phyloP scores from a whole-genome alignment of 768 basidiomycete genomes.

The Boletus barrowsii region DNA sequence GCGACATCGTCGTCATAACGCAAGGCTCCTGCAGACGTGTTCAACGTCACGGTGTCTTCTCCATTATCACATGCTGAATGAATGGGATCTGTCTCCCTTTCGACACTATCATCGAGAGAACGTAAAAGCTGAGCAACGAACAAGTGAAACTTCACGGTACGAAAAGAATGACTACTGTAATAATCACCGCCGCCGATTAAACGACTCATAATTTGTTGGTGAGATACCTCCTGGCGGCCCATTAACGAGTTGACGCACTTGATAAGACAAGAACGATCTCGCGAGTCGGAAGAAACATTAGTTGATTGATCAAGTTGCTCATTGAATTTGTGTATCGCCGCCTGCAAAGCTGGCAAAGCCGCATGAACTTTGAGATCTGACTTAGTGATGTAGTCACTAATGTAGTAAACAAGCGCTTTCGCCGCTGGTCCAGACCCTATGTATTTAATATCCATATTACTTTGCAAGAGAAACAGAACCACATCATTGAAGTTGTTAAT shows the following conservation, averaged over 20 bases:
- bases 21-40: no score
- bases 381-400: background rate
- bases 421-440: background rate
- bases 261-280: background rate
- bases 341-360: background rate
- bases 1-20: no score
- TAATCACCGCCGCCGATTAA: constrained; percentile 21
- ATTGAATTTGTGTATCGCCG: background rate
- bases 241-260: constrained; percentile 20
- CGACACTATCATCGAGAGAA: no score
- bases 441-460: background rate
- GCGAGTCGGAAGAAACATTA: background rate
- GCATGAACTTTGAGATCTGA: background rate
- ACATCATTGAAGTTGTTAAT: background rate
- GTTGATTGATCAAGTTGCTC: background rate
- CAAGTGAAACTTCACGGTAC: background rate
- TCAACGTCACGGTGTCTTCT: no score
- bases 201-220: constrained; percentile 30
- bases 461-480: background rate
- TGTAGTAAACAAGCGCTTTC: background rate
- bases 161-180: constrained; percentile 12
- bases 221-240: constrained; percentile 25
- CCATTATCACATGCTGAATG: no score
- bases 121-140: no score
- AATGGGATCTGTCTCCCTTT: no score